A percentile compares a stretch with the other conserved stretches of the same genome.
These are phyloP conservation scores for Zymoseptoria brevis DNA, from an alignment of 2,329 filamentous ascomycete genomes.

Conservation along the genomic window DNA sequence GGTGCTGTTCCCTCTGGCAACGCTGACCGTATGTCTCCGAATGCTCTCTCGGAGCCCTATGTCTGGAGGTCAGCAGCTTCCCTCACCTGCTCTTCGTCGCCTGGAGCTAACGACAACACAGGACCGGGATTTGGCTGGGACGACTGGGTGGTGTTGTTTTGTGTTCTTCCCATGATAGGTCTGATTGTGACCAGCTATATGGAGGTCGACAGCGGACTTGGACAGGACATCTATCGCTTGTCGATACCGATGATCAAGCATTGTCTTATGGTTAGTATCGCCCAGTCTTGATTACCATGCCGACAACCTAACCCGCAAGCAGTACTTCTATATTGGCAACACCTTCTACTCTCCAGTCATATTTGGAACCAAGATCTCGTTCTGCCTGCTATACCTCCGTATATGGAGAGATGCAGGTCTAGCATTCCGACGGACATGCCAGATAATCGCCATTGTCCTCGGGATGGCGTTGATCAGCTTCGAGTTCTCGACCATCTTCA, in stretches of 20 bases:
- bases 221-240: constrained; percentile 6
- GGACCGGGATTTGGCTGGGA: constrained; percentile 2
- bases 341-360: constrained; percentile 4
- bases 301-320: background rate
- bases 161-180: constrained; percentile 5
- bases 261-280: constrained; percentile 2
- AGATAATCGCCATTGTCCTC: background rate
- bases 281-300: background rate
- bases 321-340: constrained; percentile 6
- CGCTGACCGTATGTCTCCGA: background rate
- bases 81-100: background rate
- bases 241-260: constrained; percentile 1
- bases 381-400: constrained; percentile 5
- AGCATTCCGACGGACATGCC: constrained; percentile 3
- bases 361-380: constrained; percentile 5
- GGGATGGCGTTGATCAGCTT: constrained; percentile 3
- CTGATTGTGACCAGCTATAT: constrained; percentile 1
- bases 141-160: constrained; percentile 3
- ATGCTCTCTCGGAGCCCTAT: background rate
- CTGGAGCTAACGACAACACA: background rate
- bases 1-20: constrained; percentile 1
- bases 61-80: background rate
- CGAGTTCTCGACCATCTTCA: constrained; percentile 5
- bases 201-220: constrained; percentile 2
- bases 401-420: constrained; percentile 2